These are phyloP conservation scores for Spizellomyces punctatus DNA, from an alignment of 192 early-diverging fungal genomes.

Conservation along the genomic window DNA sequence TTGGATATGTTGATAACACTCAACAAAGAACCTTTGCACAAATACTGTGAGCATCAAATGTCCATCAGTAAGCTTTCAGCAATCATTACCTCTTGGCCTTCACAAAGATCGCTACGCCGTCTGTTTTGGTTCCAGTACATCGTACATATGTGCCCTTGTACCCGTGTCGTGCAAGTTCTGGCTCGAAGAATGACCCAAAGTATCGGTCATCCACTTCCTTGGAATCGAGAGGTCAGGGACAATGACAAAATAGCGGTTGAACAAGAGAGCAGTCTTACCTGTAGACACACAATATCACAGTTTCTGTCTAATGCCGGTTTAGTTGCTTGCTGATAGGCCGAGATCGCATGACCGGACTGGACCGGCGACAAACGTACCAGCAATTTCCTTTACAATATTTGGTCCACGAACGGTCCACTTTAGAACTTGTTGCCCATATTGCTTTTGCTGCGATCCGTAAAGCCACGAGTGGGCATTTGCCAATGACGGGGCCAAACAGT, in stretches of 20 bases:
- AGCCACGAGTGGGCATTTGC: not conserved
- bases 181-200: conserved; percentile 18
- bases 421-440: conserved; percentile 12
- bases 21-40: conserved; percentile 5
- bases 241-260: not conserved
- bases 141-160: conserved; percentile 25
- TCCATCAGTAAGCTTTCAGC: not conserved
- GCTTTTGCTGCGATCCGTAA: not conserved
- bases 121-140: conserved; percentile 29
- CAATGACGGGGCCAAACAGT: conserved; percentile 25
- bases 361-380: not conserved
- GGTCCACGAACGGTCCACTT: conserved; percentile 11
- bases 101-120: conserved; percentile 28
- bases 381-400: conserved; percentile 23
- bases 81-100: not conserved
- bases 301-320: not conserved
- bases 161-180: conserved; percentile 3
- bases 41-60: not conserved
- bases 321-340: too few species aligned
- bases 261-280: not conserved
- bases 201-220: conserved; percentile 22
- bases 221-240: too few species aligned
- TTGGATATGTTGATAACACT: conserved; percentile 9
- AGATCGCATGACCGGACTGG: too few species aligned
- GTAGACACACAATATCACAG: conserved; percentile 29